Percentiles rank a stretch among this genome's conserved stretches.
Conservation (phyloP, 2,329 filamentous ascomycete species). For the Neodidymelliopsis sp. region DNA sequence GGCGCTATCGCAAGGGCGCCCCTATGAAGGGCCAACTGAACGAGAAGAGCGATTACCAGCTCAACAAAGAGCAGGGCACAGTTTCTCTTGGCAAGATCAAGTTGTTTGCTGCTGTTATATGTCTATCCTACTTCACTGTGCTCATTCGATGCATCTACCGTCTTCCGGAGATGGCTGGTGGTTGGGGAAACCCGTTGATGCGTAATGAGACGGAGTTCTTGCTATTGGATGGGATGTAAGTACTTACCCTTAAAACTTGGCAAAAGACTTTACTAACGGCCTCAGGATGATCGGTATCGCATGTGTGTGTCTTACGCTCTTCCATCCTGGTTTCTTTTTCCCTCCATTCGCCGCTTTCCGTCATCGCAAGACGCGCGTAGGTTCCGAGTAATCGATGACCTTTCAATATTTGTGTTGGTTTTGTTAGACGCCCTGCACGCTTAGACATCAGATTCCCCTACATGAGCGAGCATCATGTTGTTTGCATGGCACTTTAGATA, state of each 20-base stretch:
- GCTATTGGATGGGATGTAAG: conserved; percentile 55
- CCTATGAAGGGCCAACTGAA: conserved; percentile 10
- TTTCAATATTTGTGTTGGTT: too few species aligned
- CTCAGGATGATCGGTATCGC: conserved; percentile 40
- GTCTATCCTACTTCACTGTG: conserved; percentile 52
- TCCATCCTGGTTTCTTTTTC: conserved; percentile 39
- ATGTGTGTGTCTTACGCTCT: conserved; percentile 32
- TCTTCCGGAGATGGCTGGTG: conserved; percentile 55
- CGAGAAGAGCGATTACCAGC: conserved; percentile 36
- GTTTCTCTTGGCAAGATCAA: conserved; percentile 27
- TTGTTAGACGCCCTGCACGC: too few species aligned
- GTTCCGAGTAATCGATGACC: too few species aligned
- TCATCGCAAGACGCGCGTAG: conserved; percentile 6
- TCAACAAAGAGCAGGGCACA: conserved; percentile 31
- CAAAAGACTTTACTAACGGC: conserved; percentile 1
- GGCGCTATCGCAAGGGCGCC: conserved; percentile 31
- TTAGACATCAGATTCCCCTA: too few species aligned
- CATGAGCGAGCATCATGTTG: too few species aligned
- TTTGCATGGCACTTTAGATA: too few species aligned
- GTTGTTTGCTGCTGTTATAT: conserved; percentile 37
- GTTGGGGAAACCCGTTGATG: conserved; percentile 54
- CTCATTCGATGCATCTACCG: conserved; percentile 57
- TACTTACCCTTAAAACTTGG: background rate
- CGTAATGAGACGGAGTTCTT: conserved; percentile 57
- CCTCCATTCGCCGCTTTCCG: conserved; percentile 37